Evolutionary conservation across 768 basidiomycete genomes (phyloP), one percentile per base, ranked within the genome.

Genomic region (Cubamyces lactineus): DNA sequence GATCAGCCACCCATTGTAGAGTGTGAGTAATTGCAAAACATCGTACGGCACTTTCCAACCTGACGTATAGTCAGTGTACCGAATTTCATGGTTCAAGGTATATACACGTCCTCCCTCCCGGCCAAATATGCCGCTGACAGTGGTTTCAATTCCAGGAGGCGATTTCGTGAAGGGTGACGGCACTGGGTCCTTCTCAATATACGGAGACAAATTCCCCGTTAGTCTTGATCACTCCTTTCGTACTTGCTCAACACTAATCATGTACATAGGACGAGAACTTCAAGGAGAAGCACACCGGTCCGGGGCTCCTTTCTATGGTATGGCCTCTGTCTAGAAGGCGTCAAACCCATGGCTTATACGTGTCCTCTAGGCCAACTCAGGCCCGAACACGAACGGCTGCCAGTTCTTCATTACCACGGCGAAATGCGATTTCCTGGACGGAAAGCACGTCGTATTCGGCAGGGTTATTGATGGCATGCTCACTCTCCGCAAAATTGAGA

Each of bases 391-490:
- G 15, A 98, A 98, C 66, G 96, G 96, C 2, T 96, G 93, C 74
- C 72, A 96, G 86, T 99, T 98, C 80, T 99, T 99, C 81, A 88
- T 99, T 72, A 99, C 97, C 0, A 95, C 93, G 1, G 92, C 87
- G 9, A 90, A 92, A 67, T 96, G 96, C 65, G 93, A 96, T 64
- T 98, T 98, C 76, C 84, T 99, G 46, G 96, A 99, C 72, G 92
- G 87, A 66, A 94, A 96, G 74, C 94, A 96, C 72, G 90, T 95
- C 67, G 94, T 96, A 1, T 97, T 97, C 69, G 94, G 94, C 6
- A 87, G 83, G 66, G 91, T 96, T 39, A 84, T 92, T 64, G 93
- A 97, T 59, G 94, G 94, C 24, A 92, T 98, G 90, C 84, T 99
- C 61, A 96, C 94, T 3, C 80, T 99, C 53, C 83, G 96, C 66